Percentiles rank a stretch among this genome's conserved stretches.
phyloP scores from a whole-genome alignment of 176 grass and related monocot species.

The Paspalum notatum region DNA sequence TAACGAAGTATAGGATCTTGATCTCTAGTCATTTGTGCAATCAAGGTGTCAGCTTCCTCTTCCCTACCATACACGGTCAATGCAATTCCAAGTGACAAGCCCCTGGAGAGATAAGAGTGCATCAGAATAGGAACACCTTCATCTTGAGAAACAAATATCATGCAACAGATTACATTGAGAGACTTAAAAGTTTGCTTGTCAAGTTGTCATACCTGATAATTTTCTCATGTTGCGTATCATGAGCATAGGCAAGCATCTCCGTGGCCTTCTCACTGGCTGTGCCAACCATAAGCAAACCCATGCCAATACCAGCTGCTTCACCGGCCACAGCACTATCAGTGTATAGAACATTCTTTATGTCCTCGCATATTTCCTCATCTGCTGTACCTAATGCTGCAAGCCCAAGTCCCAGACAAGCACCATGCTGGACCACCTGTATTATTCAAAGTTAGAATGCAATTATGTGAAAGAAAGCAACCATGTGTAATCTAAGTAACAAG shows the following conservation, averaged over 20 bases:
- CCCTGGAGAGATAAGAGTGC: conserved; percentile 41
- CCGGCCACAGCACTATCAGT: conserved; percentile 91
- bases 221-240: conserved; percentile 94
- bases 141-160: background rate
- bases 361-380: conserved; percentile 93
- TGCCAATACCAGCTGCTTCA: conserved; percentile 92
- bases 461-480: background rate
- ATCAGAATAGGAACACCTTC: conserved; percentile 11
- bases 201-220: conserved; percentile 65
- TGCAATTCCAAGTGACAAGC: conserved; percentile 75
- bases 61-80: conserved; percentile 90
- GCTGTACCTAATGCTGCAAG: conserved; percentile 90
- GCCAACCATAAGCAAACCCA: conserved; percentile 88
- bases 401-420: conserved; percentile 92
- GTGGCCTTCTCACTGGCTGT: conserved; percentile 74
- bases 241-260: conserved; percentile 86
- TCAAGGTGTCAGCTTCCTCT: conserved; percentile 83
- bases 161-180: background rate
- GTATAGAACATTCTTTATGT: conserved; percentile 90
- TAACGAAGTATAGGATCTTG: conserved; percentile 91
- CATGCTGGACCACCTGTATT: conserved; percentile 96
- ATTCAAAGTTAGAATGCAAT: conserved; percentile 46
- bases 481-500: background rate
- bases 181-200: conserved; percentile 4
- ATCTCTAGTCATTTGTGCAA: conserved; percentile 86